Conservation (phyloP, 2,329 filamentous ascomycete species). For the Ramularia collo-cygni region DNA sequence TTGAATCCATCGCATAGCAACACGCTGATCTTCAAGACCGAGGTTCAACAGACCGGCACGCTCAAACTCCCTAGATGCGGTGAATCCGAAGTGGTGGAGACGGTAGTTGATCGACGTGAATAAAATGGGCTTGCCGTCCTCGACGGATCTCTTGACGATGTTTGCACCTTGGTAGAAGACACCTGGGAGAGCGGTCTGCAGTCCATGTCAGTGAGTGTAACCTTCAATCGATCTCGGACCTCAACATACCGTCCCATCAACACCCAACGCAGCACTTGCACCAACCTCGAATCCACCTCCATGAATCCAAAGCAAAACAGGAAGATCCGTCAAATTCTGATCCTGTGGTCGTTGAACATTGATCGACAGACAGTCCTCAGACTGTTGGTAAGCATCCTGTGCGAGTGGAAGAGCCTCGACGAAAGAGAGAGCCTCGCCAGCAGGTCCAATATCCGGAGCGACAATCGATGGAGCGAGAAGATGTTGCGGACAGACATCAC, state of each 20-base stretch:
- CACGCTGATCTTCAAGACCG: conserved; percentile 35
- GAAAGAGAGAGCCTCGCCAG: conserved; percentile 5
- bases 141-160: conserved; percentile 19
- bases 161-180: conserved; percentile 14
- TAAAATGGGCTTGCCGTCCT: conserved; percentile 14
- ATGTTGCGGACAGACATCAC: conserved; percentile 9
- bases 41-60: conserved; percentile 45
- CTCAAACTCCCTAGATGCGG: conserved; percentile 48
- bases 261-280: conserved; percentile 1
- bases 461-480: background rate
- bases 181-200: conserved; percentile 20
- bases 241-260: conserved; percentile 2
- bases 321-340: conserved; percentile 28
- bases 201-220: background rate
- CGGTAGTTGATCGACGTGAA: conserved; percentile 44
- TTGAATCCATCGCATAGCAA: conserved; percentile 40
- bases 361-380: conserved; percentile 53
- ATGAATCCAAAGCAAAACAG: conserved; percentile 42
- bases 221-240: background rate
- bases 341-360: conserved; percentile 38
- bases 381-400: conserved; percentile 5
- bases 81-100: conserved; percentile 60
- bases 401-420: conserved; percentile 8
- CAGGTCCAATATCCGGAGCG: conserved; percentile 4
- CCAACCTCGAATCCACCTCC: conserved; percentile 32